A percentile compares a stretch with the other conserved stretches of the same genome.
phyloP scores from a whole-genome alignment of 129 eudicot genomes.

The Oenanthe sinensis region DNA sequence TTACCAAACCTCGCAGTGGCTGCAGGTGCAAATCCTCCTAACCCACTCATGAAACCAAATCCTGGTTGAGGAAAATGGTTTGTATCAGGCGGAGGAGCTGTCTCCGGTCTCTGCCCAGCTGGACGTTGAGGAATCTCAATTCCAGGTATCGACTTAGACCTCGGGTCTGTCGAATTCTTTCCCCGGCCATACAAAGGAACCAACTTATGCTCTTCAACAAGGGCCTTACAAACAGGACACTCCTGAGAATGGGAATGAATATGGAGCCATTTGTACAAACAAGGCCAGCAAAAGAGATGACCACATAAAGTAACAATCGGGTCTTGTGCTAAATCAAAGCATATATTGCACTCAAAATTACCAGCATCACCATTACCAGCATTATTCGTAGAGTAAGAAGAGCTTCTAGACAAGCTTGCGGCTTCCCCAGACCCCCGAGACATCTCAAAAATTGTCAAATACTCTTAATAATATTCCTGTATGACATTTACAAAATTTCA shows the following conservation, averaged over 20 bases:
- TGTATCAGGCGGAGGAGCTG: constrained; percentile 72
- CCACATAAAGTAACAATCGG: constrained; percentile 81
- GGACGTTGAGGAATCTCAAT: constrained; percentile 73
- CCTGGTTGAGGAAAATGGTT: constrained; percentile 53
- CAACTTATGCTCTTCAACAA: constrained; percentile 54
- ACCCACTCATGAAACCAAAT: constrained; percentile 55
- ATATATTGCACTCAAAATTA: constrained; percentile 78
- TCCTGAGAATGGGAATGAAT: constrained; percentile 67
- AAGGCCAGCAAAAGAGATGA: constrained; percentile 90
- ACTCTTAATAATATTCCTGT: constrained; percentile 12
- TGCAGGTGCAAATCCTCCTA: constrained; percentile 66
- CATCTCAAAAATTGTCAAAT: constrained; percentile 32
- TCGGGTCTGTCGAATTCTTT: constrained; percentile 65
- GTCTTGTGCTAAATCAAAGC: constrained; percentile 83
- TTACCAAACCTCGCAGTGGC: constrained; percentile 70
- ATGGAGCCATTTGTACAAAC: constrained; percentile 81
- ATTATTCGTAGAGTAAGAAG: constrained; percentile 16
- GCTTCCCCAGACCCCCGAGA: constrained; percentile 57
- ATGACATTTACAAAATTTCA: constrained; percentile 4
- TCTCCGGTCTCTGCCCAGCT: constrained; percentile 72
- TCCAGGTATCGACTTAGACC: constrained; percentile 64
- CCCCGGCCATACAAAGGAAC: constrained; percentile 83
- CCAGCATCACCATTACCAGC: constrained; percentile 55
- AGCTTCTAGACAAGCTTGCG: constrained; percentile 18
- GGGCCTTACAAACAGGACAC: constrained; percentile 82